phyloP scores from a whole-genome alignment of 2,329 filamentous ascomycete genomes.

The Epichloe baconii region DNA sequence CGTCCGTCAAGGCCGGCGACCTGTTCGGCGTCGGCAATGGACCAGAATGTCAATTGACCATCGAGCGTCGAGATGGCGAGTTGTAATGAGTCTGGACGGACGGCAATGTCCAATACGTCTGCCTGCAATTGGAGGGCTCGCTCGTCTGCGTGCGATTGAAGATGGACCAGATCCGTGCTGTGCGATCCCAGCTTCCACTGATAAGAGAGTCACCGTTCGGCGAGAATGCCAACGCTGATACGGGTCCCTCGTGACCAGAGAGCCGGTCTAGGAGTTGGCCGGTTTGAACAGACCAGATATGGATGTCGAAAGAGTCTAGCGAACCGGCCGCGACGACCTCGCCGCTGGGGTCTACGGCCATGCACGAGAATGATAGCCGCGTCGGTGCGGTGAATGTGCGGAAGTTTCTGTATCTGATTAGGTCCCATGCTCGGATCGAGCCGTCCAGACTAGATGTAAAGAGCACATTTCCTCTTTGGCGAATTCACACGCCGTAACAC shows the following conservation, averaged over 20 bases:
- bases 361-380: conserved; percentile 78
- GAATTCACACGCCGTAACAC: conserved; percentile 89
- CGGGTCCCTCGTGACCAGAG: conserved; percentile 84
- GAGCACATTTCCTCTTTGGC: conserved; percentile 89
- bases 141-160: conserved; percentile 90
- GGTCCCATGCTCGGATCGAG: conserved; percentile 88
- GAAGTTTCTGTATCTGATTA: conserved; percentile 94
- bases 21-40: conserved; percentile 75
- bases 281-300: conserved; percentile 97
- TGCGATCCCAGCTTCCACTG: conserved; percentile 93
- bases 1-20: conserved; percentile 77
- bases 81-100: conserved; percentile 83
- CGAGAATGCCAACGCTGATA: conserved; percentile 78
- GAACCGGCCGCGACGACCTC: conserved; percentile 94
- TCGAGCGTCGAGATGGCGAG: conserved; percentile 86
- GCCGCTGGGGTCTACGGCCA: conserved; percentile 93
- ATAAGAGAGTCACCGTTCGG: conserved; percentile 73
- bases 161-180: conserved; percentile 90
- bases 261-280: conserved; percentile 87
- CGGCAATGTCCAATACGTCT: conserved; percentile 74
- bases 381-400: conserved; percentile 92
- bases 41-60: conserved; percentile 92
- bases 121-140: conserved; percentile 87
- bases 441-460: conserved; percentile 94
- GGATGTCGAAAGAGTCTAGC: conserved; percentile 89